phyloP scores from a whole-genome alignment of 225 moss, liverwort and hornwort genomes.

The Sphagnum contortum region DNA sequence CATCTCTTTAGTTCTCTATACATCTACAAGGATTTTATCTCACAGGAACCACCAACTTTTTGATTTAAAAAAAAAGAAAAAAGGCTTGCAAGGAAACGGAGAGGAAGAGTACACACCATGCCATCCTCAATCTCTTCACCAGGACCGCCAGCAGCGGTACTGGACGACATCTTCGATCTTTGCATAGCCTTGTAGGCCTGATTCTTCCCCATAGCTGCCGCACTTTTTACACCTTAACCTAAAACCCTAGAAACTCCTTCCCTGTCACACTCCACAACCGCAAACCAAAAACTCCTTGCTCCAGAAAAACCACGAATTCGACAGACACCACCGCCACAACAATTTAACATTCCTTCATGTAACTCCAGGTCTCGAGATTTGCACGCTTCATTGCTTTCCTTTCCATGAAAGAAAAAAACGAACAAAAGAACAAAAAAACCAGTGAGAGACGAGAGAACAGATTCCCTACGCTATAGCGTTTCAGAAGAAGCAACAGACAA shows the following conservation, averaged over 20 bases:
- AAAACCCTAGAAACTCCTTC: background rate
- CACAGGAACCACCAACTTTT: too few species aligned
- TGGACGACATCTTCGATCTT: slow-evolving; percentile 95
- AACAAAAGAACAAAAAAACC: too few species aligned
- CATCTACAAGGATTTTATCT: too few species aligned
- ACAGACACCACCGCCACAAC: too few species aligned
- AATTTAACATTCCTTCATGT: too few species aligned
- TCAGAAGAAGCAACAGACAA: too few species aligned
- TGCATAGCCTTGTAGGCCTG: slow-evolving; percentile 99
- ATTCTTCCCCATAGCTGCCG: slow-evolving; percentile 87
- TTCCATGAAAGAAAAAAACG: too few species aligned
- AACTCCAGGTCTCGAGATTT: too few species aligned
- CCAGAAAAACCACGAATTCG: background rate
- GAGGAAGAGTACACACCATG: slow-evolving; percentile 99
- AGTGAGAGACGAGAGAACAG: too few species aligned
- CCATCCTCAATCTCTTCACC: slow-evolving; percentile 98
- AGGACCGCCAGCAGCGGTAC: slow-evolving; percentile 88
- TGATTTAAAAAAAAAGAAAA: background rate
- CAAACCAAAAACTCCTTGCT: background rate
- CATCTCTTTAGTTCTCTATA: too few species aligned
- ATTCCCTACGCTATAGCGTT: too few species aligned
- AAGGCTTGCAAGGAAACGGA: background rate
- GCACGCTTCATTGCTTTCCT: too few species aligned
- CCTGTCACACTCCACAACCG: background rate
- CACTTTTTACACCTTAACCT: background rate